Conservation (phyloP, 1,139 yeast genomes). For the Suhomyces bokatorum region DNA sequence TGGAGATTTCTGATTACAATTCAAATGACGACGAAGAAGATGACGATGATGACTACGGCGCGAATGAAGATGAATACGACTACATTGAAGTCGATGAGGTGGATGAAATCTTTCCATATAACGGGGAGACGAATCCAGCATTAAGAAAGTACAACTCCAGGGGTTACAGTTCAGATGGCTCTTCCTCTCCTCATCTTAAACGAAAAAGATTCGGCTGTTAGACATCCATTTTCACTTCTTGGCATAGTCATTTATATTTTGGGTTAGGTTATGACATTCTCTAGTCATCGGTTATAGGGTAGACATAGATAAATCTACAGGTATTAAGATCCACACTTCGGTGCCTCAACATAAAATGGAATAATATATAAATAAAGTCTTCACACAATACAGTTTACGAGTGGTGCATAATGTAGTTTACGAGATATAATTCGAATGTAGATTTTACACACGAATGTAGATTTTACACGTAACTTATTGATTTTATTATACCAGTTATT, state of each 20-base stretch:
- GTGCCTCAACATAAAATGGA: too few relatives aligned
- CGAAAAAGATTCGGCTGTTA: slow-evolving; percentile 20
- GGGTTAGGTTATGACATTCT: background rate
- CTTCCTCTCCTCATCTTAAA: slow-evolving; percentile 41
- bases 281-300: slow-evolving; percentile 4
- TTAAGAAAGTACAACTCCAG: slow-evolving; percentile 22
- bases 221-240: background rate
- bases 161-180: slow-evolving; percentile 33
- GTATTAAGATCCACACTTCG: background rate
- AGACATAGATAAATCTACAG: slow-evolving; percentile 1
- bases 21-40: slow-evolving; percentile 13
- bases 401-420: too few relatives aligned
- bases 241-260: too few relatives aligned
- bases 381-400: too few relatives aligned
- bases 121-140: background rate
- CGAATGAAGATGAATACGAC: slow-evolving; percentile 15
- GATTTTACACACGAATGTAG: too few relatives aligned
- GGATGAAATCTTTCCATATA: slow-evolving; percentile 2
- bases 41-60: slow-evolving; percentile 10
- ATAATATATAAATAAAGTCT: too few relatives aligned
- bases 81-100: slow-evolving; percentile 13
- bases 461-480: too few relatives aligned
- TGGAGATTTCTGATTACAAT: slow-evolving; percentile 9
- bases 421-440: too few relatives aligned
- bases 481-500: too few relatives aligned